phyloP scores from a whole-genome alignment of 345 rosid genomes.

The Gossypium rotundifolium region DNA sequence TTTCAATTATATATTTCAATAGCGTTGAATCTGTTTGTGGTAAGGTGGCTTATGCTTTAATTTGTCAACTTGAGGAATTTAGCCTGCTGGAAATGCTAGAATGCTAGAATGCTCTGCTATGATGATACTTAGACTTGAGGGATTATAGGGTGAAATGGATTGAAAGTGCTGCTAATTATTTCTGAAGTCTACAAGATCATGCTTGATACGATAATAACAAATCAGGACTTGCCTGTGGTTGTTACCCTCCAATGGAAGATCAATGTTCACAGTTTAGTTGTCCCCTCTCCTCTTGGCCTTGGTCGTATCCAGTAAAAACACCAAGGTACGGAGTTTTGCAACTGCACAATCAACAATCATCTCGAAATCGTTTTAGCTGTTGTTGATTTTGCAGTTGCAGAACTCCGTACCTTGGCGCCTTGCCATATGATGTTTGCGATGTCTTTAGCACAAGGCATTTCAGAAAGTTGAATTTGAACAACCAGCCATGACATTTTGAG shows the following conservation, averaged over 20 bases:
- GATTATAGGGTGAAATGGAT: neutral
- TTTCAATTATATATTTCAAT: neutral
- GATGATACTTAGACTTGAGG: neutral
- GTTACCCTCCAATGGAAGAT: neutral
- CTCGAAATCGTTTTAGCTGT: too few species aligned
- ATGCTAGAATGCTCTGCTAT: neutral
- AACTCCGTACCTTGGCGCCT: neutral
- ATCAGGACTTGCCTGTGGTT: neutral
- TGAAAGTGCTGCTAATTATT: neutral
- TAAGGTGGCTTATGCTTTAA: neutral
- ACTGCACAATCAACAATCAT: too few species aligned
- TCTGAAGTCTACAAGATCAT: neutral
- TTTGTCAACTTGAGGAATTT: neutral
- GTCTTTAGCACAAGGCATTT: neutral
- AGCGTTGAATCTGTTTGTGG: neutral
- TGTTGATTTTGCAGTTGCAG: too few species aligned
- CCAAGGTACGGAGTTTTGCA: too few species aligned
- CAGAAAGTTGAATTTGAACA: too few species aligned
- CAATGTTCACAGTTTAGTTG: neutral
- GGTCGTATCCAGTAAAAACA: neutral
- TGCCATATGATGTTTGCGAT: neutral
- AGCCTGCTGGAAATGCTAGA: neutral
- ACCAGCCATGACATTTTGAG: too few species aligned
- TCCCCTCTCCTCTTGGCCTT: neutral
- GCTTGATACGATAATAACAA: neutral